These are phyloP conservation scores for Grifola frondosa DNA, from an alignment of 1,284 basidiomycete species.

Conservation along the genomic window DNA sequence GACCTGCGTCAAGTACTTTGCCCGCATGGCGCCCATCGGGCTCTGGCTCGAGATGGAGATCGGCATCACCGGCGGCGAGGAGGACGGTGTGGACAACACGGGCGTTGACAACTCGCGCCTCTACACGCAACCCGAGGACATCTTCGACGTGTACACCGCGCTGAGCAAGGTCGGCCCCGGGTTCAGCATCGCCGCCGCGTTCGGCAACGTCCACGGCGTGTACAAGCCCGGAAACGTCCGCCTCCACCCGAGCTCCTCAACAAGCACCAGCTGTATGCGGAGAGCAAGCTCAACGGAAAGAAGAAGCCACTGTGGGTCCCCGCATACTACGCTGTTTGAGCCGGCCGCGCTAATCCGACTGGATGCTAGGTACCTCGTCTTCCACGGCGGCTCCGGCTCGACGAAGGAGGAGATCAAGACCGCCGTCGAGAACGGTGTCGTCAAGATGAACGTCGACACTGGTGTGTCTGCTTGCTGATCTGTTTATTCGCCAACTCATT, in stretches of 20 bases:
- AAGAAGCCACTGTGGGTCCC: constrained; percentile 76
- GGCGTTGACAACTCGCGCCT: constrained; percentile 90
- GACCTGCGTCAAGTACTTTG: constrained; percentile 93
- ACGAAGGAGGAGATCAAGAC: constrained; percentile 95
- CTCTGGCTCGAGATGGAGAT: constrained; percentile 99
- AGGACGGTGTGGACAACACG: constrained; percentile 98
- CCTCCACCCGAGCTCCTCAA: constrained; percentile 87
- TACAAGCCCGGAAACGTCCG: constrained; percentile 95
- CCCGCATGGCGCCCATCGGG: constrained; percentile 90
- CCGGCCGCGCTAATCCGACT: neutral
- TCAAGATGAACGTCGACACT: constrained; percentile 98
- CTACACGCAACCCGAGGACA: constrained; percentile 98
- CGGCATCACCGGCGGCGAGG: constrained; percentile 99
- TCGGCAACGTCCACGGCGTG: constrained; percentile 95
- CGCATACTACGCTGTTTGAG: neutral
- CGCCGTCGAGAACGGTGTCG: constrained; percentile 90
- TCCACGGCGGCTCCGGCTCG: constrained; percentile 99
- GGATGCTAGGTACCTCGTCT: constrained; percentile 85
- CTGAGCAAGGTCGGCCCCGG: constrained; percentile 86
- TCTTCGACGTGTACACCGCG: constrained; percentile 89
- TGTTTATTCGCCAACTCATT: neutral
- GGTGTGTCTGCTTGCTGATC: constrained; percentile 37
- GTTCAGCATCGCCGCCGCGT: constrained; percentile 97
- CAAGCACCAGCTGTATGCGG: constrained; percentile 87
- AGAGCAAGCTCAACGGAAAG: constrained; percentile 67